These are phyloP conservation scores for Neurospora tetrasperma DNA, from an alignment of 495 filamentous ascomycete species.

Conservation along the genomic window DNA sequence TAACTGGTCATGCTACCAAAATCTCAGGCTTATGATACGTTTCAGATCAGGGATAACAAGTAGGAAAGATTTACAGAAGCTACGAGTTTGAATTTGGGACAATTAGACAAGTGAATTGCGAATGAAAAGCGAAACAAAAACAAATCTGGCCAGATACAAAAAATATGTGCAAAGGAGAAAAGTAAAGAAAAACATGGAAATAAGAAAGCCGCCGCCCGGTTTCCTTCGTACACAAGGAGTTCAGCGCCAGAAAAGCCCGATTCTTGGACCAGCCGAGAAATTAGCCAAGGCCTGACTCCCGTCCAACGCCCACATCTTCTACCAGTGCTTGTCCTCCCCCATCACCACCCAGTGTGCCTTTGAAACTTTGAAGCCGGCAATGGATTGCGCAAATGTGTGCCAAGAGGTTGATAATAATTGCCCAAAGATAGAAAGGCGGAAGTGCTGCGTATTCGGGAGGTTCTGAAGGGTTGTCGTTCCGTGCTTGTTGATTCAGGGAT, in stretches of 20 bases:
- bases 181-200: background rate
- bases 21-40: background rate
- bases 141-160: background rate
- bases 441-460: background rate
- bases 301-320: background rate
- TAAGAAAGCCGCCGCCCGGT: background rate
- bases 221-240: background rate
- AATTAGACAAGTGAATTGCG: background rate
- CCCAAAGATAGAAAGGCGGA: background rate
- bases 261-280: background rate
- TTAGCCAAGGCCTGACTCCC: background rate
- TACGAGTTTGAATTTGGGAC: background rate
- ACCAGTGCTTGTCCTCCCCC: background rate
- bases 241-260: background rate
- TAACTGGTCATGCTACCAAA: background rate
- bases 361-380: background rate
- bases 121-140: background rate
- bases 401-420: background rate
- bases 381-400: background rate
- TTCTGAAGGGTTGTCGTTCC: background rate
- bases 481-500: background rate
- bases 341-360: background rate
- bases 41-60: background rate
- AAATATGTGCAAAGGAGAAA: background rate
- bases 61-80: background rate